Base-by-base conservation (phyloP, 768 basidiomycete genomes). In the Leccinum variicolor region DNA sequence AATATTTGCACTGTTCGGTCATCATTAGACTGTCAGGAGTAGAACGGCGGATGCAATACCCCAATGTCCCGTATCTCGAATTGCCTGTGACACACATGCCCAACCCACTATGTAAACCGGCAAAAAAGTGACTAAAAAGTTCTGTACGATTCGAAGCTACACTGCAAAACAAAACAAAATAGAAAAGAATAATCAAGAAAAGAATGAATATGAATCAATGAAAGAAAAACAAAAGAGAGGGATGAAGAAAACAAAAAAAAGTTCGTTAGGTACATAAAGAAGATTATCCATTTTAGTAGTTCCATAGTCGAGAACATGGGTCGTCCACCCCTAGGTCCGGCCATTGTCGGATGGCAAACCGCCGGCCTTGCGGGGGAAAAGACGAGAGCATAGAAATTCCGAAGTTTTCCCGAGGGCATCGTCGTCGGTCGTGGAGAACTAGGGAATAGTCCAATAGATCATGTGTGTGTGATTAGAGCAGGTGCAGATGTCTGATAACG, bases 91-190 rank as follows among this genome's bases (percentile, higher is more conserved):
- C 34, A 50, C 50, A 52, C 47, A 52, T 39, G 34, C 17, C 17
- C 19, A 51, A 54, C 34, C 58, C 60, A 54, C 48, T 57, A 10
- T 52, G 31, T 36, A 59, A 39, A 43, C 53, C 13, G 56, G 19
- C 45, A 53, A 59, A 57, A 21, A 31, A 57, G 56, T 25, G 47
- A 71, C 67, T 65, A 66, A 67, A 69, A 55, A 43, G 29, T 60
- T 58, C 47, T 49, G 59, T 65, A 71, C 34, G 57, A 61, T 46
- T 48, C 59, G 54, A 61, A 23, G 6, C 53, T 60, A 66, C 15
- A 55, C 29, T 55, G 67, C 62, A 69, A 66, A 69, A 70, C 58
- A 65, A 65, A 57, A 69, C 71, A 71, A 66, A 72, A n/a, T n/a
- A n/a, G n/a, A 73, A 66, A 62, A 55, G 65, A 70, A 62, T 68